Evolutionary conservation across 2,329 filamentous ascomycete genomes (phyloP), one percentile per base, ranked within the genome.

Genomic region (Daldinia sp.): DNA sequence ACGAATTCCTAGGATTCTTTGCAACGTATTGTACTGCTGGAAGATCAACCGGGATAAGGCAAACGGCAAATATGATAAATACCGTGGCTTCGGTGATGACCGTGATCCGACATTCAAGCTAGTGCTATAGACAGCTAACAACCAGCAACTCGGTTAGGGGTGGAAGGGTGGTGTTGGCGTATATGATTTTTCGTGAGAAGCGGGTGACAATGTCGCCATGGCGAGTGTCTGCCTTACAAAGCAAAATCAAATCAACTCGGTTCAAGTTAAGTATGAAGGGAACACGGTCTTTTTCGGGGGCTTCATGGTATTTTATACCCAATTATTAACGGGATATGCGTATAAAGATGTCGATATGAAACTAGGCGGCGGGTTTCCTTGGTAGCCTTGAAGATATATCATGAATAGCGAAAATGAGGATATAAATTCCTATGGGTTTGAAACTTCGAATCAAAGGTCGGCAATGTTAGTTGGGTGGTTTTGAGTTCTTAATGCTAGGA

Each of bases 31-130:
- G 0, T 89, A 88, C 79, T 90, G 89, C 72, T 80, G 79, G 68
- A 91, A 90, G 78, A 82, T 90, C 28, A 92, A 92, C 74, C 81
- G 79, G 6, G 89, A 90, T 74, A 92, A 92, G 79, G 80, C 77
- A 12, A 80, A 73, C 4, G 89, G 89, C 1, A 89, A 88, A 74
- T 88, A 90, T 72, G 85, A 85, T 57, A 75, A 86, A 69, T 90
- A 84, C 72, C 79, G 79, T 42, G 89, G 87, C 0, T 86, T 78
- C 67, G 87, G 86, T 0, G 89, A 92, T 74, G 90, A 92, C 72
- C 81, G 89, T 26, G 88, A 91, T 68, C 89, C 89, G 0, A 77
- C 81, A 1, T 91, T 91, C 72, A 85, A 81, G 69, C 83, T 91
- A 82, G 82, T 91, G 7, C 72, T 90, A 71, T 91, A 77, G 79